Conservation (phyloP, 805 yeast genomes). For the Yamadazyma akitaensis region DNA sequence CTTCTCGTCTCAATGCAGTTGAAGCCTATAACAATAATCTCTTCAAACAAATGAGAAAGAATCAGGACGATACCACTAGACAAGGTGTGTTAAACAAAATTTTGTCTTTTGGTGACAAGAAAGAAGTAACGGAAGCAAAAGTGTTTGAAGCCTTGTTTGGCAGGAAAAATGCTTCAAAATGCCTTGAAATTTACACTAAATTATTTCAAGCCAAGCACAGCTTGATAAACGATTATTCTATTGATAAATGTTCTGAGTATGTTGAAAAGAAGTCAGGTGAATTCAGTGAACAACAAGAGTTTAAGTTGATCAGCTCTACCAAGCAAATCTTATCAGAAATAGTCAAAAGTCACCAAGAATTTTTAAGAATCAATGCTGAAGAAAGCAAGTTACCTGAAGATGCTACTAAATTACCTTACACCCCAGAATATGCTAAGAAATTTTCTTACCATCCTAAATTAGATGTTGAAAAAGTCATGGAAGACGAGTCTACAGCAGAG, state of each 20-base stretch:
- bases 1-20: slow-evolving; percentile 16
- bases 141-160: slow-evolving; percentile 32
- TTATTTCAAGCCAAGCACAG: slow-evolving; percentile 26
- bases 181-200: slow-evolving; percentile 28
- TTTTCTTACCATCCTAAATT: slow-evolving; percentile 33
- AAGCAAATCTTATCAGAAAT: slow-evolving; percentile 37
- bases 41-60: slow-evolving; percentile 41
- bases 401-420: slow-evolving; percentile 24
- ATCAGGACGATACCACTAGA: slow-evolving; percentile 43
- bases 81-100: slow-evolving; percentile 45
- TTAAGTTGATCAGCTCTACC: slow-evolving; percentile 29
- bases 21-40: slow-evolving; percentile 34
- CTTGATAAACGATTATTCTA: slow-evolving; percentile 18
- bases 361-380: slow-evolving; percentile 28
- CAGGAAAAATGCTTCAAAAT: slow-evolving; percentile 33
- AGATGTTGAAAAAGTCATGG: slow-evolving; percentile 44
- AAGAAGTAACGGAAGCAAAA: slow-evolving; percentile 22
- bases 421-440: slow-evolving; percentile 24
- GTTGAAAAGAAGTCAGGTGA: slow-evolving; percentile 36
- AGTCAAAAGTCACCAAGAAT: slow-evolving; percentile 31
- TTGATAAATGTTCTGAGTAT: slow-evolving; percentile 23
- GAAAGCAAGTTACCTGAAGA: slow-evolving; percentile 27
- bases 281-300: slow-evolving; percentile 26
- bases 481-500: slow-evolving; percentile 47
- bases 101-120: slow-evolving; percentile 27